Base-by-base conservation (phyloP, 2,329 filamentous ascomycete species). In the Ambrosiella cleistominuta region DNA sequence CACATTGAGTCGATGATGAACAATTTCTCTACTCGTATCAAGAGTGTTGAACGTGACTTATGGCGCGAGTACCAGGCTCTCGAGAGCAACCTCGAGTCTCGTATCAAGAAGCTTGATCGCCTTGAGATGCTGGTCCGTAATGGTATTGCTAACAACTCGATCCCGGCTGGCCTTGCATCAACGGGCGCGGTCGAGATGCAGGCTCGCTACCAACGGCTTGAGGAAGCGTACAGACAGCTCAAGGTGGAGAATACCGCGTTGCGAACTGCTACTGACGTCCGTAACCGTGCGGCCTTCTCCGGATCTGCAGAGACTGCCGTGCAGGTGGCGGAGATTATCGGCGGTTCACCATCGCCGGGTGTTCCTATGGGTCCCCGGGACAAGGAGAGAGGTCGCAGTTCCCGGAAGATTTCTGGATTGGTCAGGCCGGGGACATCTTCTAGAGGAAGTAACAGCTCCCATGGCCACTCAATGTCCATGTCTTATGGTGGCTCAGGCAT, bases 51-150 rank as follows among this genome's bases (percentile, higher is more conserved):
- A 69, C 83, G 86, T 54, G 87, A 95, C 61, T 72, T 97, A n/a
- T 85, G 83, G 72, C 87, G 88, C 62, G 90, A 97, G 66, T 97
- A 96, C 66, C 86, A 94, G 65, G 80, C 78, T 0, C 76, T 98
- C 1, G 89, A 96, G 68, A 82, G 82, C 64, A 86, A 82, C 42
- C 80, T 96, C 36, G 87, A 93, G 57, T 71, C 82, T 35, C 83
- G 89, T 13, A 78, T 84, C 61, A 93, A 94, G 72, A 88, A 88
- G 64, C 79, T 98, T 37, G 91, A 97, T 63, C 81, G 86, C 2
- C 76, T 98, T 0, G 93, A 98, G 70, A 81, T 83, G 13, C 78
- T 88, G 47, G 81, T 93, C 45, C 79, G 85, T 61, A 85, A 83
- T 63, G 78, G 76, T 13, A 71, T 82, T 13, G 75, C 79, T 1